Conservation (phyloP, 2,329 filamentous ascomycete genomes). For the Pestalotiopsis sp. region DNA sequence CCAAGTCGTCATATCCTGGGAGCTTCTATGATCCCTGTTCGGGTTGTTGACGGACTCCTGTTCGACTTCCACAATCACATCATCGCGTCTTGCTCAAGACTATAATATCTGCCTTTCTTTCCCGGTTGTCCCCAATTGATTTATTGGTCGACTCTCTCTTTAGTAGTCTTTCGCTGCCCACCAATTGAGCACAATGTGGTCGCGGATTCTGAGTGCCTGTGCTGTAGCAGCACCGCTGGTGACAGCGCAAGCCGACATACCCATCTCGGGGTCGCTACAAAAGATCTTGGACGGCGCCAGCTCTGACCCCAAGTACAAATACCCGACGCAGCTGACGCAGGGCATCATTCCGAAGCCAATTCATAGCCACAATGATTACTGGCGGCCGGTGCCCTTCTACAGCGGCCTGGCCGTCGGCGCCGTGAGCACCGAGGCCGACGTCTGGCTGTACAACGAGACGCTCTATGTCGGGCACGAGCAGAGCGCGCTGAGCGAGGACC, state of each 20-base stretch:
- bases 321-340: conserved; percentile 16
- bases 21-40: background rate
- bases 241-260: conserved; percentile 19
- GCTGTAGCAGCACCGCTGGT: conserved; percentile 9
- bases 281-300: conserved; percentile 17
- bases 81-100: background rate
- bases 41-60: background rate
- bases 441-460: conserved; percentile 58
- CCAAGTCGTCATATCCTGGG: background rate
- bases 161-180: background rate
- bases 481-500: conserved; percentile 50
- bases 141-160: background rate
- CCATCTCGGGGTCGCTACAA: conserved; percentile 15
- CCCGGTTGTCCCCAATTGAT: background rate
- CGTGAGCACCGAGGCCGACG: conserved; percentile 67
- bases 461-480: conserved; percentile 65
- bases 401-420: conserved; percentile 60
- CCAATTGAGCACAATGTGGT: conserved; percentile 3
- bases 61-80: background rate
- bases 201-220: conserved; percentile 4
- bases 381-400: conserved; percentile 60
- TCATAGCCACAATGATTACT: conserved; percentile 72
- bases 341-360: conserved; percentile 37
- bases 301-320: conserved; percentile 11
- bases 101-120: background rate